These are phyloP conservation scores for Pulicaria dysenterica DNA, from an alignment of 129 eudicot species.

Conservation along the genomic window DNA sequence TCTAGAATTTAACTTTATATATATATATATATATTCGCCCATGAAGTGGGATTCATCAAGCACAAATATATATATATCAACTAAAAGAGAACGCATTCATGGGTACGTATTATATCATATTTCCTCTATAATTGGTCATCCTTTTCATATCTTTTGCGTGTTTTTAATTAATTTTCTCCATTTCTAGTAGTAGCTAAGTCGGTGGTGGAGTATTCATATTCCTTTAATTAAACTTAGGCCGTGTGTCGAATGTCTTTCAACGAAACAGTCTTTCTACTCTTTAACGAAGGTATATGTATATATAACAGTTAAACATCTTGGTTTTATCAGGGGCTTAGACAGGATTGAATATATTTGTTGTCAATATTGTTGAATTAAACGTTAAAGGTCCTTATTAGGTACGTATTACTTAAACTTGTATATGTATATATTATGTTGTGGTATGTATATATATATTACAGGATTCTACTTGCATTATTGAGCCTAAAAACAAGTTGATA, in stretches of 20 bases:
- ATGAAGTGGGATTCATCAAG: conserved; percentile 33
- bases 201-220: too few species aligned
- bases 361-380: too few species aligned
- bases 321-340: too few species aligned
- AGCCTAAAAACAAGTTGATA: conserved; percentile 13
- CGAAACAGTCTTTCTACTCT: too few species aligned
- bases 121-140: conserved; percentile 38
- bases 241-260: too few species aligned
- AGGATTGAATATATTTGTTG: too few species aligned
- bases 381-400: neutral
- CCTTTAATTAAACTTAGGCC: too few species aligned
- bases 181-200: neutral
- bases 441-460: too few species aligned
- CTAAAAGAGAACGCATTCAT: conserved; percentile 27
- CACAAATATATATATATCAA: conserved; percentile 22
- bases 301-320: too few species aligned
- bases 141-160: conserved; percentile 22
- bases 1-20: conserved; percentile 33
- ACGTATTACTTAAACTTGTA: neutral
- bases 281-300: too few species aligned
- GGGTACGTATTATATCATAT: conserved; percentile 39
- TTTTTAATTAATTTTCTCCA: neutral
- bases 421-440: too few species aligned
- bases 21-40: conserved; percentile 31
- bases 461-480: neutral